Base-by-base conservation (phyloP, 495 filamentous ascomycete genomes). In the Xylaria sp. region DNA sequence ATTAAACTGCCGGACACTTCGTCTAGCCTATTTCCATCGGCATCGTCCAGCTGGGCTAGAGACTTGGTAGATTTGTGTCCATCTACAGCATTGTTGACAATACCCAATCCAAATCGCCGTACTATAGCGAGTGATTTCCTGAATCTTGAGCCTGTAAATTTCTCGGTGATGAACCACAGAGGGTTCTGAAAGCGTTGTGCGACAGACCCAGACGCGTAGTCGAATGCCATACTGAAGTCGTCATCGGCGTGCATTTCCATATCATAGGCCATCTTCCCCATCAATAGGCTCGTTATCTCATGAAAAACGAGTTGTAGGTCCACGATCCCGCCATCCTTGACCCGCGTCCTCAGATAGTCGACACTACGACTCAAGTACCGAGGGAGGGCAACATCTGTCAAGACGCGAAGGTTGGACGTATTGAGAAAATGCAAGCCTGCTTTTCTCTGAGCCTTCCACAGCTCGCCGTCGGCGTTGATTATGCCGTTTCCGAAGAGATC, bases 401-500 rank as follows among this genome's bases (percentile, higher is more conserved):
- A 80, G n/a, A 83, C 82, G 21, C 85, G 82, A 12, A 90, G 73
- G 63, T 89, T 89, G 59, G 87, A 75, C 33, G 81, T 81, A 73
- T 78, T 90, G 69, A 90, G 86, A 70, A 90, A 90, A 17, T 83
- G 78, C 19, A 87, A 74, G 1, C 88, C 88, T 41, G 88, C 88
- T 74, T 89, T 89, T 37, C 88, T 79, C 74, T 90, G 88, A 1
- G 84, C 78, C 69, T 83, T 88, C 88, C 88, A 90, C 46, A 89
- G 72, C 19, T 88, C 87, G 14, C 88, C 88, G 67, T 90, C 88
- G 24, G 85, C 85, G 71, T 90, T 90, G 71, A 90, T 90, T 74
- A 90, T 90, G 14, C 88, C 88, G 61, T 88, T 84, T 0, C 88
- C 88, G 64, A 90, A 90, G 0, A 90, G 77, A 73, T 89, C 88